These are phyloP conservation scores for Elaeis guineensis DNA, from an alignment of 176 grass and related monocot species.

Conservation along the genomic window DNA sequence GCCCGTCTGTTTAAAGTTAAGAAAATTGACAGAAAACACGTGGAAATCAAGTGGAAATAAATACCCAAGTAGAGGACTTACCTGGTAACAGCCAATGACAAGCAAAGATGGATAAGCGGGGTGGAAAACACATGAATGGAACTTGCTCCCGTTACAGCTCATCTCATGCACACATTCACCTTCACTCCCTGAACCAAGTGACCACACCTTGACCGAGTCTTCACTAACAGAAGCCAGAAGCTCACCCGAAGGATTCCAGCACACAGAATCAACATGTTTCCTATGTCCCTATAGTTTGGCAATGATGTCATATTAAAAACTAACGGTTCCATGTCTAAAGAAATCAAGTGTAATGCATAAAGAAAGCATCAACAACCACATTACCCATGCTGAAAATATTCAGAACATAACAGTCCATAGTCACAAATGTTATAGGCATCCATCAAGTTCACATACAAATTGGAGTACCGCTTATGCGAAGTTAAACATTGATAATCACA, in stretches of 20 bases:
- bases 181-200: constrained; percentile 49
- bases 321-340: background rate
- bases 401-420: too few relatives aligned
- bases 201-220: constrained; percentile 82
- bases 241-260: constrained; percentile 80
- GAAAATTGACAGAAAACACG: too few relatives aligned
- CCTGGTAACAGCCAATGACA: constrained; percentile 91
- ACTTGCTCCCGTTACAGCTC: constrained; percentile 77
- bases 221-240: constrained; percentile 89
- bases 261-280: constrained; percentile 65
- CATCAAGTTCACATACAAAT: too few relatives aligned
- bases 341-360: background rate
- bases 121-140: constrained; percentile 93
- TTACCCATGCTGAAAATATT: too few relatives aligned
- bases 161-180: constrained; percentile 77
- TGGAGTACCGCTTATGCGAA: too few relatives aligned
- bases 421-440: too few relatives aligned
- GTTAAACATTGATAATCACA: too few relatives aligned
- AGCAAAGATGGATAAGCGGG: constrained; percentile 58
- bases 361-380: background rate
- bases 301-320: constrained; percentile 12
- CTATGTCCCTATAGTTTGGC: constrained; percentile 60
- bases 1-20: too few relatives aligned
- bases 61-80: constrained; percentile 19
- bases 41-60: too few relatives aligned